Percentiles rank a stretch among this genome's conserved stretches.
Evolutionary conservation across 1,284 basidiomycete genomes (phyloP).

Genomic region (Leccinum subatratum): DNA sequence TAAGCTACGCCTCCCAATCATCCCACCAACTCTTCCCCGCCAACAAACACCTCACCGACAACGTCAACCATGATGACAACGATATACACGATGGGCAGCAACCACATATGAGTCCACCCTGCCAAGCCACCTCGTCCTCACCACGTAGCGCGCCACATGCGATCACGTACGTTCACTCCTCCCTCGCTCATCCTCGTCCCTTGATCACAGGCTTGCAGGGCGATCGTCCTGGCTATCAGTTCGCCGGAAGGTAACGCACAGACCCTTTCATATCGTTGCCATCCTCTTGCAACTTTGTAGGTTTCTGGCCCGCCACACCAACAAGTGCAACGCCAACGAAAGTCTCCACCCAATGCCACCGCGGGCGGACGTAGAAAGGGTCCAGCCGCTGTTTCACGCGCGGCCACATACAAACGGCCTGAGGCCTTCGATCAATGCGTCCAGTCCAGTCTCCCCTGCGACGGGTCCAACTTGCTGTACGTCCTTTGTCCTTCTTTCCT

Average conservation of each 20-base stretch:
- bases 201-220: too few species aligned
- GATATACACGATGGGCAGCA: slow-evolving; percentile 51
- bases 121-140: slow-evolving; percentile 80
- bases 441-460: slow-evolving; percentile 73
- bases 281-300: slow-evolving; percentile 48
- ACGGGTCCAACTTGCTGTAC: slow-evolving; percentile 62
- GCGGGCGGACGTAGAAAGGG: slow-evolving; percentile 47
- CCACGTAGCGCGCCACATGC: slow-evolving; percentile 86
- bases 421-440: slow-evolving; percentile 83
- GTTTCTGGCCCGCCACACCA: slow-evolving; percentile 81
- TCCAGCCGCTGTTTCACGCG: slow-evolving; percentile 56
- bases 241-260: too few species aligned
- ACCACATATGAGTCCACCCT: slow-evolving; percentile 72
- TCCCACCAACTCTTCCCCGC: background rate
- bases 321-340: slow-evolving; percentile 81
- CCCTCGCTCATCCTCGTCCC: slow-evolving; percentile 13
- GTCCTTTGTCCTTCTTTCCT: slow-evolving; percentile 25
- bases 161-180: slow-evolving; percentile 63
- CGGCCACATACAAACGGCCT: slow-evolving; percentile 61
- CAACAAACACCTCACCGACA: background rate
- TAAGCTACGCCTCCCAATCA: too few species aligned
- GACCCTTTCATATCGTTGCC: too few species aligned
- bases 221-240: too few species aligned
- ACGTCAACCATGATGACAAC: slow-evolving; percentile 2
- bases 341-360: slow-evolving; percentile 43